Evolutionary conservation across 2,329 filamentous ascomycete species (phyloP).

Genomic region (Colletotrichum sp.): DNA sequence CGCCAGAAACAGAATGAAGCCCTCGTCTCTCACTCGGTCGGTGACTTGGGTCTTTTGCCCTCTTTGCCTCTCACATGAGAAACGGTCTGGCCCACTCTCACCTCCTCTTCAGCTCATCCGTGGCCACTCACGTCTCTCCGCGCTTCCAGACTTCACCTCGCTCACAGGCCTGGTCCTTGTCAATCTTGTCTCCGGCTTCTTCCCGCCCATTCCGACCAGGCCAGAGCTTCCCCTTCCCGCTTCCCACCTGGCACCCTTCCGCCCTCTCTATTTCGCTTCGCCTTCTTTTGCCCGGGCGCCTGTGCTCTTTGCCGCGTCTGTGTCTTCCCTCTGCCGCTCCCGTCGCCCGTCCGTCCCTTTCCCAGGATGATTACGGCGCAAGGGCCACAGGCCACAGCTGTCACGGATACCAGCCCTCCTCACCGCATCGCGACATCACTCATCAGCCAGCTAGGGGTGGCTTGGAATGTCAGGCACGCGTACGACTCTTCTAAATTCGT

Average conservation of each 20-base stretch:
- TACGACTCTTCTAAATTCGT: not conserved
- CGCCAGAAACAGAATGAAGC: not conserved
- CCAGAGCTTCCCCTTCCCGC: not conserved
- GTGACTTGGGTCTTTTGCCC: not conserved
- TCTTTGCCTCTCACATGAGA: not conserved
- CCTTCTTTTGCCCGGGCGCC: not conserved
- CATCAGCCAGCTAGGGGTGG: not conserved
- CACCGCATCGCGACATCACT: conserved; percentile 8
- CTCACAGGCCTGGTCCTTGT: not conserved
- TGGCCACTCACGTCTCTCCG: not conserved
- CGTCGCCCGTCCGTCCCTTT: not conserved
- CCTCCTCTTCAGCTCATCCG: not conserved
- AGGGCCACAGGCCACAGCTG: not conserved
- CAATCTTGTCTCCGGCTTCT: conserved; percentile 11
- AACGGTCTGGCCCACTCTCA: not conserved
- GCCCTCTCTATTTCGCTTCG: not conserved
- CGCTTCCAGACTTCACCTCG: not conserved
- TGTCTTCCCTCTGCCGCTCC: not conserved
- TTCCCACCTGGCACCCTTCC: not conserved
- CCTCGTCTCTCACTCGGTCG: not conserved
- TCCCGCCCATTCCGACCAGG: conserved; percentile 14
- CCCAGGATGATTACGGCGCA: not conserved
- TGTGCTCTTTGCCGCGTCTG: not conserved
- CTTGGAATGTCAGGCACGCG: not conserved
- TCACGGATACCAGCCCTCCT: conserved; percentile 11